phyloP scores from a whole-genome alignment of 116 monocot species.

The Cymodocea nodosa region DNA sequence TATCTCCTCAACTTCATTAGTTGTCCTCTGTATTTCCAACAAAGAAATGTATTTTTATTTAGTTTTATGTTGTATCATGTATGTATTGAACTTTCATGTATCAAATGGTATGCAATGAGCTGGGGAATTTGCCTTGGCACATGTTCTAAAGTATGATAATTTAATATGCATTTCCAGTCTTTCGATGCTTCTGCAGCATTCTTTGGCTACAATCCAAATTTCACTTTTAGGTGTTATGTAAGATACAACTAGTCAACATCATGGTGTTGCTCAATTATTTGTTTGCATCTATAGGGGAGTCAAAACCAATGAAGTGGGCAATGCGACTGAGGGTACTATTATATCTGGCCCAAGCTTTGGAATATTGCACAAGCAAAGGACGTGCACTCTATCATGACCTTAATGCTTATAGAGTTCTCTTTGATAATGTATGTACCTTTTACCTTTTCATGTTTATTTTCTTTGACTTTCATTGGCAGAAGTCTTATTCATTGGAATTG shows the following conservation, averaged over 20 bases:
- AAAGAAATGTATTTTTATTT: too few relatives aligned
- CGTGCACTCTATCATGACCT: constrained; percentile 90
- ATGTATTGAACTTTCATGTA: too few relatives aligned
- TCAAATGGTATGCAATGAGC: too few relatives aligned
- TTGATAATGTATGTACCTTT: constrained; percentile 49
- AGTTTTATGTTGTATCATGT: too few relatives aligned
- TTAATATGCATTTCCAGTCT: too few relatives aligned
- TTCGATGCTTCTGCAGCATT: background rate
- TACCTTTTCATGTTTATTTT: constrained; percentile 2
- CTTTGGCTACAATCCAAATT: background rate
- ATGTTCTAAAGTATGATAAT: too few relatives aligned
- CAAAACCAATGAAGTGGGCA: constrained; percentile 91
- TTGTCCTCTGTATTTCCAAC: too few relatives aligned
- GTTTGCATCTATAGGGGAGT: constrained; percentile 50
- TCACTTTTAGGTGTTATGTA: background rate
- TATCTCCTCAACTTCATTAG: too few relatives aligned
- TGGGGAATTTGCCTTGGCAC: too few relatives aligned
- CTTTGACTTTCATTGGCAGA: too few relatives aligned
- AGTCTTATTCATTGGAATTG: too few relatives aligned
- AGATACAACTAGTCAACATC: background rate
- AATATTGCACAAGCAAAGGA: constrained; percentile 84
- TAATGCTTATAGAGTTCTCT: constrained; percentile 91
- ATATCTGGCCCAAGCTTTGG: constrained; percentile 81
- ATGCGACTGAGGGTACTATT: constrained; percentile 86
- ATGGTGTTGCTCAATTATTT: background rate